A percentile compares a stretch with the other conserved stretches of the same genome.
phyloP scores from a whole-genome alignment of 768 basidiomycete species.

The Pisolithus orientalis region DNA sequence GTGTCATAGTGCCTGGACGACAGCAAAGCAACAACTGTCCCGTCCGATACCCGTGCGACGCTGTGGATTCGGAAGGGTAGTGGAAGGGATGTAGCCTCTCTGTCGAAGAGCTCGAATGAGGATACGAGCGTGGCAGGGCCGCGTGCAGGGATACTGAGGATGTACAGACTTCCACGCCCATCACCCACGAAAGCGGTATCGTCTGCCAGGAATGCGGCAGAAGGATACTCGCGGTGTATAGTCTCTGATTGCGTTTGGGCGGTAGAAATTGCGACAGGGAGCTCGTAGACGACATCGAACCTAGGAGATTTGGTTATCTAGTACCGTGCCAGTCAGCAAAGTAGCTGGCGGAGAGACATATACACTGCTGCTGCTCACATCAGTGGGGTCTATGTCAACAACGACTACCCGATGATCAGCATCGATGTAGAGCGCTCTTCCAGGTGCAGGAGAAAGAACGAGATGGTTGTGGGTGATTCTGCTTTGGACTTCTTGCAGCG shows the following conservation, averaged over 20 bases:
- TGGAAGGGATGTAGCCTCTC: conserved; percentile 8
- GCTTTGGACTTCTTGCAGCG: conserved; percentile 78
- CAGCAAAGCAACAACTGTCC: conserved; percentile 40
- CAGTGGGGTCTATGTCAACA: conserved; percentile 47
- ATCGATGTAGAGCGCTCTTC: conserved; percentile 63
- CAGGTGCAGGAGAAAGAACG: conserved; percentile 37
- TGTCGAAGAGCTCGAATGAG: conserved; percentile 38
- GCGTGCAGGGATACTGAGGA: conserved; percentile 39
- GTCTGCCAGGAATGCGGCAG: conserved; percentile 49
- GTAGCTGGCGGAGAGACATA: not conserved
- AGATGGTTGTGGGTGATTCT: conserved; percentile 84
- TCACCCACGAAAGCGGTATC: conserved; percentile 55
- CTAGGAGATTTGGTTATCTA: conserved; percentile 48
- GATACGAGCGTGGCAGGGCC: conserved; percentile 44
- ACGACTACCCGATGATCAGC: conserved; percentile 52
- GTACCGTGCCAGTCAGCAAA: conserved; percentile 10
- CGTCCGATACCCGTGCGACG: conserved; percentile 31
- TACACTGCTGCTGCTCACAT: conserved; percentile 38
- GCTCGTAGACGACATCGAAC: conserved; percentile 51
- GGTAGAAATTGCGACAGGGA: conserved; percentile 48
- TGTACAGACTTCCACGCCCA: conserved; percentile 62
- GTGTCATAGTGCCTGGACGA: conserved; percentile 51
- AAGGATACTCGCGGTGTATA: conserved; percentile 68
- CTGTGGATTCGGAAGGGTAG: conserved; percentile 37
- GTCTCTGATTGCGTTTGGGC: conserved; percentile 26